phyloP scores from a whole-genome alignment of 352 stramenopile species.

The Blastocystis sp. region DNA sequence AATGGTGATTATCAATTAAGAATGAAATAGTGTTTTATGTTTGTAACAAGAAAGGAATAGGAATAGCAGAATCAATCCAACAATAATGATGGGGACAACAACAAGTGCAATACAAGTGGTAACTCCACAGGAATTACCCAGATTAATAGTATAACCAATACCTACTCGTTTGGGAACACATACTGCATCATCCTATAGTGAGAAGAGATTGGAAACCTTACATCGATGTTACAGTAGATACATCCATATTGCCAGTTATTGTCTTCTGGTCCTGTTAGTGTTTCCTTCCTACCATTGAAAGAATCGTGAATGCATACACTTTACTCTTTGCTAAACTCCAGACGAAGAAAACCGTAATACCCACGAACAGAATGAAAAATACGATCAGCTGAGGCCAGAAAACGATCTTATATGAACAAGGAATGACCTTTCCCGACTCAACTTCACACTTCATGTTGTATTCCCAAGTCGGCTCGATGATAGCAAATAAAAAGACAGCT shows the following conservation, averaged over 20 bases:
- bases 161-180: constrained; percentile 26
- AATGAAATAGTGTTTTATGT: constrained; percentile 72
- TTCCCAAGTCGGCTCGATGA: constrained; percentile 44
- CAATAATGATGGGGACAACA: background rate
- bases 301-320: background rate
- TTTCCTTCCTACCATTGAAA: background rate
- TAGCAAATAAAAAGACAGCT: constrained; percentile 29
- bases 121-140: constrained; percentile 25
- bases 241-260: constrained; percentile 4
- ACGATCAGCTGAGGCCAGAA: background rate
- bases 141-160: constrained; percentile 30
- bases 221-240: constrained; percentile 15
- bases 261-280: background rate
- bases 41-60: background rate
- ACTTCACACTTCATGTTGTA: constrained; percentile 61
- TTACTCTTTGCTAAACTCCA: background rate
- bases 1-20: constrained; percentile 96
- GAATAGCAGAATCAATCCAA: constrained; percentile 8
- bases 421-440: background rate
- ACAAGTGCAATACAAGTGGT: background rate
- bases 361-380: background rate
- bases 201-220: background rate
- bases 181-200: constrained; percentile 14
- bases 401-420: constrained; percentile 41
- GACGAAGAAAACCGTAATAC: background rate